Conservation (phyloP, 1,139 yeast species). For the Tardiomyces digboiensis region DNA sequence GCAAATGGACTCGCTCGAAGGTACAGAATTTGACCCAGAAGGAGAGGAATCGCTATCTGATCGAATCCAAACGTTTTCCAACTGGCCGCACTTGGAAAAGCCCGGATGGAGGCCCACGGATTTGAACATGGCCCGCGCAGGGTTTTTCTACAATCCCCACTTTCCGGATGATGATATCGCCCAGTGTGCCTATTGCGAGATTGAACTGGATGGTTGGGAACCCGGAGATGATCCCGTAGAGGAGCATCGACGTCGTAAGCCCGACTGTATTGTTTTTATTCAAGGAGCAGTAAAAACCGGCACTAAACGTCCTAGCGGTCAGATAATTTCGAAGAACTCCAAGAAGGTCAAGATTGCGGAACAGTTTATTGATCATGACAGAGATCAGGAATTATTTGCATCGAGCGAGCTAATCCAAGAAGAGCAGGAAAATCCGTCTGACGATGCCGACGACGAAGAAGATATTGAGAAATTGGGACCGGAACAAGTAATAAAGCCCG, state of each 20-base stretch:
- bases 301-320: constrained; percentile 3
- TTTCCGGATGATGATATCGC: constrained; percentile 52
- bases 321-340: background rate
- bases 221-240: constrained; percentile 25
- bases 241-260: constrained; percentile 31
- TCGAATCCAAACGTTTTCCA: constrained; percentile 43
- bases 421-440: background rate
- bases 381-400: background rate
- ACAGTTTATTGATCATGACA: background rate
- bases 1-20: constrained; percentile 5
- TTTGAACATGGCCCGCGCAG: constrained; percentile 47
- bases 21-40: constrained; percentile 28
- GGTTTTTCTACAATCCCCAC: constrained; percentile 65
- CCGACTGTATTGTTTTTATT: constrained; percentile 41
- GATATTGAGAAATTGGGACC: too few species aligned
- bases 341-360: background rate
- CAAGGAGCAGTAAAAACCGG: background rate
- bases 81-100: constrained; percentile 46
- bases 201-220: constrained; percentile 30
- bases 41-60: constrained; percentile 30
- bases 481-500: too few species aligned
- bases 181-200: constrained; percentile 60
- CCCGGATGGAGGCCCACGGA: constrained; percentile 35
- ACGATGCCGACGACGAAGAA: too few species aligned
- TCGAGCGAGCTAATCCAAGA: background rate